A percentile compares a stretch with the other conserved stretches of the same genome.
Evolutionary conservation across 768 basidiomycete genomes (phyloP).

Genomic region (Leccinum truebloodii): DNA sequence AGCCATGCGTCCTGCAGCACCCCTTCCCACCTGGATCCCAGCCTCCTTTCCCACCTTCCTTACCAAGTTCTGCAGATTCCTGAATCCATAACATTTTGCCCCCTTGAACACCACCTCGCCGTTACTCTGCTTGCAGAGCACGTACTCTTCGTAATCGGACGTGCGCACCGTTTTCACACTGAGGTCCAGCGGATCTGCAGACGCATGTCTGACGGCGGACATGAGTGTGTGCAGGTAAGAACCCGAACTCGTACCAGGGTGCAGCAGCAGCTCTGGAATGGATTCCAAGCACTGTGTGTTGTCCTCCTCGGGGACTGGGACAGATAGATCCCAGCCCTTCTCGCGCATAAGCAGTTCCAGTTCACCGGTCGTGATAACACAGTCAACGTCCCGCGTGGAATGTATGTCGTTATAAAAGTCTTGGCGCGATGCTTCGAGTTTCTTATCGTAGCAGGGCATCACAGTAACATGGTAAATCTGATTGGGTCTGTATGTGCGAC

Average conservation of each 20-base stretch:
- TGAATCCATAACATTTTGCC: slow-evolving; percentile 95
- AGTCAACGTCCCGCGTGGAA: slow-evolving; percentile 91
- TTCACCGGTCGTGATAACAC: slow-evolving; percentile 96
- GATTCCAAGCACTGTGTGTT: slow-evolving; percentile 13
- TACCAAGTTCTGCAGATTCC: slow-evolving; percentile 96
- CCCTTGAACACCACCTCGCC: slow-evolving; percentile 82
- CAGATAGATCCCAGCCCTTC: slow-evolving; percentile 74
- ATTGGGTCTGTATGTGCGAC: slow-evolving; percentile 56
- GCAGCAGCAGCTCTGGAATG: slow-evolving; percentile 74
- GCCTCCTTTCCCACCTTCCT: slow-evolving; percentile 87
- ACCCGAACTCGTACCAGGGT: slow-evolving; percentile 87
- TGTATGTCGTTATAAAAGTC: slow-evolving; percentile 88
- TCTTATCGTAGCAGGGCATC: slow-evolving; percentile 99
- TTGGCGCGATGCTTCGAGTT: slow-evolving; percentile 92
- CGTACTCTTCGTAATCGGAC: slow-evolving; percentile 78
- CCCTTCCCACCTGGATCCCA: slow-evolving; percentile 69
- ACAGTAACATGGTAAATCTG: slow-evolving; percentile 95
- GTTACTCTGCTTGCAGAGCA: slow-evolving; percentile 43
- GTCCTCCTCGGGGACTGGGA: slow-evolving; percentile 54
- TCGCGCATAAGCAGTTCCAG: slow-evolving; percentile 83
- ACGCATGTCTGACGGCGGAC: slow-evolving; percentile 45
- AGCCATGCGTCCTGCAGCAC: slow-evolving; percentile 54
- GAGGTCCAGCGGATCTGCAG: slow-evolving; percentile 48
- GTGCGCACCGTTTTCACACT: slow-evolving; percentile 62
- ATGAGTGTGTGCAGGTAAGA: slow-evolving; percentile 88